phyloP scores from a whole-genome alignment of 2,329 filamentous ascomycete genomes.

The Penicillium capsulatum region DNA sequence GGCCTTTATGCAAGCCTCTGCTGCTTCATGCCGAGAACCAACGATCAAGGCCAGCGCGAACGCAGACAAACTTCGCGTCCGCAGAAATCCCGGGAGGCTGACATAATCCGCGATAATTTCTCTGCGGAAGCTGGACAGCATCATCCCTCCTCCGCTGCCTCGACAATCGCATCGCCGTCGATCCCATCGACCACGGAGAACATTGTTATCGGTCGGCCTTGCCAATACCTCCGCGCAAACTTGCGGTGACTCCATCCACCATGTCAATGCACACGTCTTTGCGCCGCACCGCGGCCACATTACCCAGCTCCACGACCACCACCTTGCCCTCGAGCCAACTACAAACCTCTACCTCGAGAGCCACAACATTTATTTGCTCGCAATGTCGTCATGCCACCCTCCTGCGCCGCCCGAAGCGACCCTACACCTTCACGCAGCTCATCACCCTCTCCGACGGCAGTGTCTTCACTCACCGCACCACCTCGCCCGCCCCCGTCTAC shows the following conservation, averaged over 20 bases:
- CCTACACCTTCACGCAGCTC: slow-evolving; percentile 96
- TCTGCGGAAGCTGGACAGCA: slow-evolving; percentile 24
- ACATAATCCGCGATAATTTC: slow-evolving; percentile 35
- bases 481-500: slow-evolving; percentile 54
- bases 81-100: slow-evolving; percentile 25
- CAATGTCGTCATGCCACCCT: slow-evolving; percentile 80
- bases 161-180: slow-evolving; percentile 3
- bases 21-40: slow-evolving; percentile 22
- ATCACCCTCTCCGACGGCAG: slow-evolving; percentile 87
- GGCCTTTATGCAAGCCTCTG: not conserved
- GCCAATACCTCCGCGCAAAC: not conserved
- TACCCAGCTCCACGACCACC: slow-evolving; percentile 30
- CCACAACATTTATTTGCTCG: slow-evolving; percentile 45
- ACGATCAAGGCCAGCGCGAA: not conserved
- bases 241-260: slow-evolving; percentile 3
- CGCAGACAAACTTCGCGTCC: slow-evolving; percentile 7
- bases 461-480: slow-evolving; percentile 58
- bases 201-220: not conserved
- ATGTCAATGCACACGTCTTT: slow-evolving; percentile 38
- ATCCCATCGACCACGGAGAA: not conserved
- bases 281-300: slow-evolving; percentile 33
- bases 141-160: slow-evolving; percentile 16
- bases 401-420: slow-evolving; percentile 79
- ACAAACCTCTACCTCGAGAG: slow-evolving; percentile 24
- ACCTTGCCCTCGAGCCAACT: slow-evolving; percentile 34